Conservation (phyloP, 2,329 filamentous ascomycete species). For the Aspergillus aculeatinus region DNA sequence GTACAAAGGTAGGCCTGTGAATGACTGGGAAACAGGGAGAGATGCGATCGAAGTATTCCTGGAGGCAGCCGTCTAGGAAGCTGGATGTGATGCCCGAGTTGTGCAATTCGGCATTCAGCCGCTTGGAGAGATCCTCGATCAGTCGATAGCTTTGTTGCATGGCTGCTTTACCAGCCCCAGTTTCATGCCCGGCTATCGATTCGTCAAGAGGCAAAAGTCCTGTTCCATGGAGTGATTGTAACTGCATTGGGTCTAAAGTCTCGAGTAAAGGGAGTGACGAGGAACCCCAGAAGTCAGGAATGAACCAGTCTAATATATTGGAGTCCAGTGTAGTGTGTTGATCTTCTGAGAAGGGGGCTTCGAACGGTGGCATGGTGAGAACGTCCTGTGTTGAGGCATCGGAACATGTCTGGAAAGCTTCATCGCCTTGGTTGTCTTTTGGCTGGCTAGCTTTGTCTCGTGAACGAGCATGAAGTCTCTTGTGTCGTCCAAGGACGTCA, state of each 20-base stretch:
- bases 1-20: conserved; percentile 17
- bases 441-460: neutral
- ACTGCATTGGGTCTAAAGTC: neutral
- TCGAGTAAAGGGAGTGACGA: conserved; percentile 10
- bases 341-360: neutral
- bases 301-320: conserved; percentile 18
- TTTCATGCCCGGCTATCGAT: neutral
- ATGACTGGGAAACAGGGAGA: conserved; percentile 18
- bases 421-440: neutral
- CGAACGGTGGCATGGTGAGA: neutral
- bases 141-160: conserved; percentile 17
- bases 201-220: neutral
- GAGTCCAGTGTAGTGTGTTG: conserved; percentile 2
- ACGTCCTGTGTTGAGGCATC: neutral
- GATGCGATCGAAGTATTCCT: conserved; percentile 19
- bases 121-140: conserved; percentile 20
- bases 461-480: conserved; percentile 16
- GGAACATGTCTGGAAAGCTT: neutral
- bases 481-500: conserved; percentile 22
- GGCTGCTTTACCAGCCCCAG: conserved; percentile 13
- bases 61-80: conserved; percentile 21
- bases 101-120: conserved; percentile 17
- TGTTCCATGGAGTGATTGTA: neutral
- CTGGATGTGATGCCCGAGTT: conserved; percentile 18
- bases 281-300: conserved; percentile 13